Evolutionary conservation across 2,329 filamentous ascomycete genomes (phyloP), one percentile per base, ranked within the genome.

Genomic region (Beauveria scarabaeidicola): DNA sequence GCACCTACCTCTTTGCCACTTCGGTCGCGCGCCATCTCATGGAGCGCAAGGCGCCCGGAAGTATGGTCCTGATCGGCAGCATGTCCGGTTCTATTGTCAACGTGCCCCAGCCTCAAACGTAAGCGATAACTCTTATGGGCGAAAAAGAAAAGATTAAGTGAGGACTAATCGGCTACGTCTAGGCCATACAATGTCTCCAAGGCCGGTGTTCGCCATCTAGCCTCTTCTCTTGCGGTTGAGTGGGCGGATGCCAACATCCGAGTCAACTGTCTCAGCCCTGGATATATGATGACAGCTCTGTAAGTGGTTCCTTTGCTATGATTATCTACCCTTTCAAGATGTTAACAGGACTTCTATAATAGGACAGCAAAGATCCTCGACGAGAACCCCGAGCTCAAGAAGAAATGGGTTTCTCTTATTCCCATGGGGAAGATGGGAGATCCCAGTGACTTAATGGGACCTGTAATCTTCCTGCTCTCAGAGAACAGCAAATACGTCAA

Each of bases 1-100:
- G 93, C 23, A 96, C 92, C 58, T 97, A 95, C 72, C 79, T 96
- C 40, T 96, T 93, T 70, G 90, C 92, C 3, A 88, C 87, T 25
- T 85, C 84, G 5, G 88, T 96, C 9, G 93, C 92, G 36, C 89
- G 90, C 70, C 92, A 97, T 70, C 77, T 97, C 63, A 94, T 96
- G 85, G 86, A 87, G 70, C 85, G 90, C 68, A 86, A 92, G 71
- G 78, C 82, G 5, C 78, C 83, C 0, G 93, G 92, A 47, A 94
- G 88, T 76, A 92, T 97, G 72, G 90, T 97, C 67, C 89, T 96
- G 78, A 94, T 96, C 68, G 93, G 92, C 29, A 94, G 89, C 81
- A 97, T 97, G 92, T 92, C 88, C 55, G 93, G 92, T 48, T 77
- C 87, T 59, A 92, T 97, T 68, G 93, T 97, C 74, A 97, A 97